Percentiles rank a stretch among this genome's conserved stretches.
Conservation (phyloP, 768 basidiomycete species). For the Lentinus tigrinus region DNA sequence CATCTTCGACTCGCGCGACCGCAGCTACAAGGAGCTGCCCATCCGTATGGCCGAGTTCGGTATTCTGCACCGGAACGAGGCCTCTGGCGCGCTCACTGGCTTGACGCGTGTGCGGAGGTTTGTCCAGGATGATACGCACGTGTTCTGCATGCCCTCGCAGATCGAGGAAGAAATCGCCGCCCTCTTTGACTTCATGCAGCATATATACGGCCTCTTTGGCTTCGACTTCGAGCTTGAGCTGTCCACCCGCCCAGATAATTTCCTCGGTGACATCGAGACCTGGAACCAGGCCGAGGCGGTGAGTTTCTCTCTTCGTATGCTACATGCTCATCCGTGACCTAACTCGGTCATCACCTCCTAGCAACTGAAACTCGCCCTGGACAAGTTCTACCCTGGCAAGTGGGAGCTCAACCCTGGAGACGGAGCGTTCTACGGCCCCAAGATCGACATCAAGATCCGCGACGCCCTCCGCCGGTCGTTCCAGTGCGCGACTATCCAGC, state of each 20-base stretch:
- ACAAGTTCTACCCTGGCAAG: conserved; percentile 80
- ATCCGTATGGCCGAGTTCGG: conserved; percentile 99
- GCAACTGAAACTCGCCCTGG: conserved; percentile 84
- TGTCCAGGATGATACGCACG: conserved; percentile 97
- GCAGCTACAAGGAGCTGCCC: conserved; percentile 93
- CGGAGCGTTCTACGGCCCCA: conserved; percentile 99
- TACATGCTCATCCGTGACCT: background rate
- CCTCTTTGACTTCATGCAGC: conserved; percentile 93
- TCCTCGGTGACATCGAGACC: conserved; percentile 82
- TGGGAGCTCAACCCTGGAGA: conserved; percentile 96
- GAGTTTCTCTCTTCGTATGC: conserved; percentile 17
- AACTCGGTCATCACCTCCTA: conserved; percentile 29
- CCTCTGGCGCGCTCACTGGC: conserved; percentile 90
- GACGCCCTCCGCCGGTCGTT: conserved; percentile 91
- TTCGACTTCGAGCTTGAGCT: conserved; percentile 93
- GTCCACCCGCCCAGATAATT: conserved; percentile 95
- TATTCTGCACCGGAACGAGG: conserved; percentile 95
- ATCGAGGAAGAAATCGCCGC: conserved; percentile 83
- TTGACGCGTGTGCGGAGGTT: conserved; percentile 92
- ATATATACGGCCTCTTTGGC: conserved; percentile 91
- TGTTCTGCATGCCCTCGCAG: conserved; percentile 97
- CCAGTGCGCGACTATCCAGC: conserved; percentile 98
- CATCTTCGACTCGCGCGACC: conserved; percentile 92
- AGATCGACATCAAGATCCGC: conserved; percentile 95
- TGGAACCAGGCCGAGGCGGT: conserved; percentile 91